Evolutionary conservation across 352 stramenopile genomes (phyloP).

Genomic region (Blastocystis sp.): DNA sequence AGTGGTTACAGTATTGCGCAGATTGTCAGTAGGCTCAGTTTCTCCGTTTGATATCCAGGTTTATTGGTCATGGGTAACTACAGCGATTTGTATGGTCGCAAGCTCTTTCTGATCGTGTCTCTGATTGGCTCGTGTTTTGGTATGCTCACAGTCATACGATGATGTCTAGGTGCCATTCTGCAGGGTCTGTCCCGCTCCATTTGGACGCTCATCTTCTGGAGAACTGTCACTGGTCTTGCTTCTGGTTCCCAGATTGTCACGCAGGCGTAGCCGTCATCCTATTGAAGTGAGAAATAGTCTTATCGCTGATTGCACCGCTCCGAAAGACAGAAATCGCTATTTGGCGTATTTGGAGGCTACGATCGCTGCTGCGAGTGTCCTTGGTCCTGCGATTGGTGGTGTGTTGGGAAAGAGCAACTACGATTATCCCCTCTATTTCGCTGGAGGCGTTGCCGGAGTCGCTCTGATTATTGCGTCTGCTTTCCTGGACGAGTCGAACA

Average conservation of each 20-base stretch:
- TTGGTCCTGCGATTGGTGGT: conserved; percentile 59
- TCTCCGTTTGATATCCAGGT: conserved; percentile 4
- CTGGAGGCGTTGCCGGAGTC: conserved; percentile 28
- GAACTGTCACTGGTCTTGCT: conserved; percentile 32
- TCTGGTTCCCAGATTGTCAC: conserved; percentile 20
- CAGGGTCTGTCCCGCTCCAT: conserved; percentile 20
- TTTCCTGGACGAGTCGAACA: conserved; percentile 30
- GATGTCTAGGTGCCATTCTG: conserved; percentile 33
- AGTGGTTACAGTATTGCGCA: conserved; percentile 55
- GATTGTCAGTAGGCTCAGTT: neutral
- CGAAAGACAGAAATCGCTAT: conserved; percentile 22
- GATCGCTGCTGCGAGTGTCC: conserved; percentile 19
- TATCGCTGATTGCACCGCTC: conserved; percentile 32
- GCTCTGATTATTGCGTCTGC: neutral
- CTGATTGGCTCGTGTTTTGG: conserved; percentile 46
- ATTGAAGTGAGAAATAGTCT: neutral
- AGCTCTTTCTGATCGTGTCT: conserved; percentile 45
- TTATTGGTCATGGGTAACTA: conserved; percentile 36
- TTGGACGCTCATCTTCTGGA: conserved; percentile 45
- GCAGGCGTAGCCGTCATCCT: conserved; percentile 11
- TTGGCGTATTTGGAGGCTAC: conserved; percentile 1
- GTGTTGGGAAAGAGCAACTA: conserved; percentile 24
- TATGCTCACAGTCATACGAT: neutral
- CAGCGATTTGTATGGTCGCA: conserved; percentile 62
- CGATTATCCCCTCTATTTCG: conserved; percentile 24